Evolutionary conservation across 2,329 filamentous ascomycete species (phyloP), one percentile per base, ranked within the genome.

Genomic region (Proliferodiscus dingleyae): DNA sequence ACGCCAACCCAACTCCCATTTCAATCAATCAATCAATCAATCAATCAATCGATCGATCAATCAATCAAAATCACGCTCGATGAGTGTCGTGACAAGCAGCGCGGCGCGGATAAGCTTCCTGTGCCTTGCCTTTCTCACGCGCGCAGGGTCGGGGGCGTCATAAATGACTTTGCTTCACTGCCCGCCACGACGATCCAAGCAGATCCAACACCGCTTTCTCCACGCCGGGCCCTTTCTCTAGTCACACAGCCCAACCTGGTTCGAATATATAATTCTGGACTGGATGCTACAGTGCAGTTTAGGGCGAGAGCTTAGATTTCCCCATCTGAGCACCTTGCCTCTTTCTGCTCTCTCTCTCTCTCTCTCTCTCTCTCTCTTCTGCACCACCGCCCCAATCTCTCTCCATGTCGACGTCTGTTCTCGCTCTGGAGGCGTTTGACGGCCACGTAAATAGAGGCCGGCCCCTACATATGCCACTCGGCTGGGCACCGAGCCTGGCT

Each of bases 21-120:
- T 52, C n/a, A n/a, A n/a, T n/a, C n/a, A n/a, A n/a, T n/a, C n/a
- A n/a, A n/a, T n/a, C n/a, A n/a, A n/a, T n/a, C n/a, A n/a, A n/a
- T n/a, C n/a, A n/a, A n/a, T n/a, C n/a, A n/a, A n/a, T n/a, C n/a
- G n/a, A n/a, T n/a, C n/a, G n/a, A n/a, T n/a, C n/a, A n/a, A n/a
- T n/a, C n/a, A n/a, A n/a, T n/a, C n/a, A n/a, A n/a, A 55, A 55
- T 55, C 50, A 54, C 53, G 49, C 46, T 51, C 50, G 38, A 26
- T 11, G 44, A 49, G 32, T n/a, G 48, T 54, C 47, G 43, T 51
- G 51, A 52, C 50, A 47, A n/a, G 45, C 40, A 46, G 36, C 29
- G 29, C 44, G 30, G 29, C 29, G 21, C 41, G 51, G 51, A 53
- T 51, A 53, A 53, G 50, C 47, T 46, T 47, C 33, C 37, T 45